A percentile compares a stretch with the other conserved stretches of the same genome.
These are phyloP conservation scores for Raddia guianensis DNA, from an alignment of 176 grass and related monocot species.

Conservation along the genomic window DNA sequence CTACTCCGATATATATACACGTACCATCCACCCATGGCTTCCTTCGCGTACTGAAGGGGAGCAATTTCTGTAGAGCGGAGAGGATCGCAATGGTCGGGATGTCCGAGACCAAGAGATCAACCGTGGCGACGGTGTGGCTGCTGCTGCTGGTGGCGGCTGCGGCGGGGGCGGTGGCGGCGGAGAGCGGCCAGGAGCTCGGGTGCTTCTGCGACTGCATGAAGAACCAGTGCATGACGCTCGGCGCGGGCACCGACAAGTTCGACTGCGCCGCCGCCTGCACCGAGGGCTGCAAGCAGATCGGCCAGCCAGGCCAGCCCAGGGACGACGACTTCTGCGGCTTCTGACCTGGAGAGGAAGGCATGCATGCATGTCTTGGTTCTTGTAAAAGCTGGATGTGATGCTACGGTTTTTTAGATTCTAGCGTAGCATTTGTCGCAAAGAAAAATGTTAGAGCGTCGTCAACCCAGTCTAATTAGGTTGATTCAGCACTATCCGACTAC, in stretches of 20 bases:
- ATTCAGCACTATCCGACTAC: too few relatives aligned
- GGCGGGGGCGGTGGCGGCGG: background rate
- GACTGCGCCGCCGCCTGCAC: conserved; percentile 36
- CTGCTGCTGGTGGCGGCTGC: background rate
- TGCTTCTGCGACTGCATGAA: conserved; percentile 53
- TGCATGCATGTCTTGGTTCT: background rate
- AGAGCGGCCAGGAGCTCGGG: background rate
- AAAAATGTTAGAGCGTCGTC: too few relatives aligned
- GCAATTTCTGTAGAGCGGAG: too few relatives aligned
- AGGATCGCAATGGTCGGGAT: background rate
- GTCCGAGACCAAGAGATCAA: conserved; percentile 21
- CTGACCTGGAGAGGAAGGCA: background rate
- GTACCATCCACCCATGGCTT: too few relatives aligned
- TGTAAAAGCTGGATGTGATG: background rate
- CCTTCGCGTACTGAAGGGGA: background rate
- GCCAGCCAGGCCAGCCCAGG: conserved; percentile 35
- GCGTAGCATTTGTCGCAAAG: too few relatives aligned
- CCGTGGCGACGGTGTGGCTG: background rate
- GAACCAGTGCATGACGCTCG: conserved; percentile 46
- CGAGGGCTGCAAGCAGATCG: conserved; percentile 34
- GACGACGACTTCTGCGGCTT: conserved; percentile 33
- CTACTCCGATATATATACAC: background rate
- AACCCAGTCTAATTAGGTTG: too few relatives aligned
- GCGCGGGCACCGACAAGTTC: background rate
- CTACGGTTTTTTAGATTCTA: too few relatives aligned